phyloP scores from a whole-genome alignment of 23 red algal species.

The Gracilariopsis chorda region DNA sequence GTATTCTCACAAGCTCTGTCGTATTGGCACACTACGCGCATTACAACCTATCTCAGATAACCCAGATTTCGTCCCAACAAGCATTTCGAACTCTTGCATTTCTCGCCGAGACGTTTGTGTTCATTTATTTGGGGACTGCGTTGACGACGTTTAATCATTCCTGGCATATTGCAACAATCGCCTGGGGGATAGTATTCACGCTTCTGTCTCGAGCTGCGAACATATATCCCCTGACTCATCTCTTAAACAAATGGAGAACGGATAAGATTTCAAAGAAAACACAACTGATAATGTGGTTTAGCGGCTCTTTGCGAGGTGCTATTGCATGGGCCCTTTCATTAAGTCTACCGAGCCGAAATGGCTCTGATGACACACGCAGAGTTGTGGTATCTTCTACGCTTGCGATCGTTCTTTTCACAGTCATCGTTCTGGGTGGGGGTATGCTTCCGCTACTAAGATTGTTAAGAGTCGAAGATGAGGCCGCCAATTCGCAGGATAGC shows the following conservation, averaged over 20 bases:
- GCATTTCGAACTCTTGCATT: conserved; percentile 85
- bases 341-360: conserved; percentile 73
- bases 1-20: conserved; percentile 87
- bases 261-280: conserved; percentile 89
- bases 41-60: conserved; percentile 86
- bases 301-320: conserved; percentile 89
- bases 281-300: conserved; percentile 98
- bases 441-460: conserved; percentile 91
- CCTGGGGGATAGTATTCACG: conserved; percentile 87
- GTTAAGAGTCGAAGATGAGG: conserved; percentile 79
- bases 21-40: conserved; percentile 91
- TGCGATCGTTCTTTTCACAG: conserved; percentile 97
- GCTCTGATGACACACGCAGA: conserved; percentile 78
- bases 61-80: conserved; percentile 92
- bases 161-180: conserved; percentile 87
- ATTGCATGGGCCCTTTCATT: conserved; percentile 99
- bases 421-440: conserved; percentile 97
- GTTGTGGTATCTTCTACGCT: conserved; percentile 95
- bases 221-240: conserved; percentile 82
- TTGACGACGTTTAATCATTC: conserved; percentile 90
- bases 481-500: not conserved
- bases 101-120: conserved; percentile 97
- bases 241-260: conserved; percentile 83
- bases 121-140: conserved; percentile 94
- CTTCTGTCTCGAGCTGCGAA: conserved; percentile 87